These are phyloP conservation scores for Rhodosporidiobolus odoratus DNA, from an alignment of 768 basidiomycete genomes.

Conservation along the genomic window DNA sequence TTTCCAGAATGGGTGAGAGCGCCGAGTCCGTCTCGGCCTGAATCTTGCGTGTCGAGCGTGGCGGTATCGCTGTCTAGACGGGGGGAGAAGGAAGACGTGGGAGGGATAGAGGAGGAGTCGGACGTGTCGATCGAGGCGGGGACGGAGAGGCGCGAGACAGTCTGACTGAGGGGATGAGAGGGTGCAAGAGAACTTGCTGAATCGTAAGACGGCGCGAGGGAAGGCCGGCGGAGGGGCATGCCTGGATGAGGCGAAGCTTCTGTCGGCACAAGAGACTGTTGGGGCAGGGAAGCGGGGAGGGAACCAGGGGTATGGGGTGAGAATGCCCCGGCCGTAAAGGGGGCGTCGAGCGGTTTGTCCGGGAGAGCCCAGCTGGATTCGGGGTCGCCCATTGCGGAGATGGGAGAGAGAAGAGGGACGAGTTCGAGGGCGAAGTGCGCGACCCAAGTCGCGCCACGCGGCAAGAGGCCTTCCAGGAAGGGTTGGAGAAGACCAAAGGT, in stretches of 20 bases:
- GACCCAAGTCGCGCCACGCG: constrained; percentile 36
- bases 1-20: too few species aligned
- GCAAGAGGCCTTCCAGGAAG: constrained; percentile 36
- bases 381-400: constrained; percentile 15
- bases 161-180: background rate
- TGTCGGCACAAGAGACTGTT: too few species aligned
- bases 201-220: constrained; percentile 26
- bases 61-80: background rate
- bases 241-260: too few species aligned
- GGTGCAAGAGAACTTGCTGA: constrained; percentile 2
- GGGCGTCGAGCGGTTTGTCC: constrained; percentile 17
- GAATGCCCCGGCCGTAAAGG: background rate
- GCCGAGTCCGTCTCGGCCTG: too few species aligned
- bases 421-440: constrained; percentile 42
- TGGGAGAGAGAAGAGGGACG: constrained; percentile 23
- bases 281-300: background rate
- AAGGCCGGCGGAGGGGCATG: constrained; percentile 1
- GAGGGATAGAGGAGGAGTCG: background rate
- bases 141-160: constrained; percentile 1
- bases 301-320: background rate
- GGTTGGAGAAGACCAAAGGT: constrained; percentile 29
- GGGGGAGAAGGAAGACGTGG: background rate
- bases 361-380: constrained; percentile 40
- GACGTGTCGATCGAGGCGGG: background rate
- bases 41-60: constrained; percentile 27